Evolutionary conservation across 2,329 filamentous ascomycete genomes (phyloP), one percentile per base, ranked within the genome.

Genomic region (Cladophialophora immunda): DNA sequence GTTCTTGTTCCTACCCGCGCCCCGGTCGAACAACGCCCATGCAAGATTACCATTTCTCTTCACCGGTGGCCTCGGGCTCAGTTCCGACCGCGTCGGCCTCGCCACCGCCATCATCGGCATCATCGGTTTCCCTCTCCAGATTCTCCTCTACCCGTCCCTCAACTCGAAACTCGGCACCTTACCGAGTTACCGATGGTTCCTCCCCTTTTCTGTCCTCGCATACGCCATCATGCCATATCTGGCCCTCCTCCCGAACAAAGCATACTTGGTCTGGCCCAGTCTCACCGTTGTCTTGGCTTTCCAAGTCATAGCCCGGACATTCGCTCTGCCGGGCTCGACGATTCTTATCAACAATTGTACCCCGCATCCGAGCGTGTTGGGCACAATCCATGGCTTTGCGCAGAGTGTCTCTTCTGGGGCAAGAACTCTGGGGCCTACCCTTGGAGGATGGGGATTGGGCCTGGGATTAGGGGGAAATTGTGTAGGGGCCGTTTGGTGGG

Each of bases 51-150:
- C 76, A 0, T 77, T 68, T 78, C 85, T 65, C 84, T 93, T 91
- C 71, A 85, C 86, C 0, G 91, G 92, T 30, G 92, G 92, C 1
- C 82, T 95, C 0, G 91, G 91, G n/a, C 84, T 95, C 60, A 86
- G 87, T 0, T 89, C 91, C 0, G 84, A 86, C 0, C 85, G 87
- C 2, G 90, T 95, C 34, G 92, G 92, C n/a, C 80, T 92, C 52
- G 90, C 91, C 4, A 93, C 94, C 81, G 89, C 92, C 2, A 89
- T 91, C 59, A 85, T 95, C 17, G 92, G 92, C 8, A 79, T 87
- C 57, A 88, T 94, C 52, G 92, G 92, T n/a, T 90, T 95, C 41
- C 80, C 83, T 0, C 81, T 95, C 54, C 90, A 92, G 75, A 84
- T 92, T 25, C 82, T 91, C 58, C 79, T 92, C 9, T 94, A 94